Evolutionary conservation across 2,329 filamentous ascomycete species (phyloP).

Genomic region (Talaromyces piceae): DNA sequence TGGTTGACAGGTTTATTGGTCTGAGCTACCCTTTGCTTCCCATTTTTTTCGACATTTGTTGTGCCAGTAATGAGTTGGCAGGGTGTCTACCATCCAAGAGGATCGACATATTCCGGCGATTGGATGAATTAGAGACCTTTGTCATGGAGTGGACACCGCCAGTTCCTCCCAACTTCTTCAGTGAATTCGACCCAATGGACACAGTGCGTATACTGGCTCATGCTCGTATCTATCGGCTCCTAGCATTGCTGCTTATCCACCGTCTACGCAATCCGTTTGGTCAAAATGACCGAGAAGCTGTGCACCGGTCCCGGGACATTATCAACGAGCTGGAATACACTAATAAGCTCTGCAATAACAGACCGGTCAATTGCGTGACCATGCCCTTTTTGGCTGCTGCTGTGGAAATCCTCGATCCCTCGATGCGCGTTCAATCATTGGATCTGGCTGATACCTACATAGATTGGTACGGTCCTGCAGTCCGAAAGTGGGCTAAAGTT

Average conservation of each 20-base stretch:
- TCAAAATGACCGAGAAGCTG: conserved; percentile 3
- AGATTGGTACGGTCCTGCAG: background rate
- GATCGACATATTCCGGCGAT: background rate
- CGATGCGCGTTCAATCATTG: background rate
- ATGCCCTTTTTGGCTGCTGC: background rate
- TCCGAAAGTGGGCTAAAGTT: background rate
- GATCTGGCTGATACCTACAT: background rate
- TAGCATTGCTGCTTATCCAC: conserved; percentile 2
- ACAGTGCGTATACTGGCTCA: conserved; percentile 5
- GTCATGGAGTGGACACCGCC: conserved; percentile 6
- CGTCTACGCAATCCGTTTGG: conserved; percentile 6
- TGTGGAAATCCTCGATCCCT: background rate
- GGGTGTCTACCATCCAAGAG: background rate
- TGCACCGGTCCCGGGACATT: conserved; percentile 4
- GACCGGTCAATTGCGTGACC: background rate
- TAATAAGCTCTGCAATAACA: background rate
- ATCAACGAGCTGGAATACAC: conserved; percentile 6
- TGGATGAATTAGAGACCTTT: conserved; percentile 2
- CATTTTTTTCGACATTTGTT: conserved; percentile 5
- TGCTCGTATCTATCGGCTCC: conserved; percentile 4
- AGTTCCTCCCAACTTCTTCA: background rate
- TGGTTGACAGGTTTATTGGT: conserved; percentile 5
- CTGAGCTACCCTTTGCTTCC: conserved; percentile 5
- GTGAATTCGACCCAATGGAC: conserved; percentile 5
- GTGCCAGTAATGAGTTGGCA: conserved; percentile 1